A percentile compares a stretch with the other conserved stretches of the same genome.
Evolutionary conservation across 495 filamentous ascomycete genomes (phyloP).

Genomic region (Glarea lozoyensis): DNA sequence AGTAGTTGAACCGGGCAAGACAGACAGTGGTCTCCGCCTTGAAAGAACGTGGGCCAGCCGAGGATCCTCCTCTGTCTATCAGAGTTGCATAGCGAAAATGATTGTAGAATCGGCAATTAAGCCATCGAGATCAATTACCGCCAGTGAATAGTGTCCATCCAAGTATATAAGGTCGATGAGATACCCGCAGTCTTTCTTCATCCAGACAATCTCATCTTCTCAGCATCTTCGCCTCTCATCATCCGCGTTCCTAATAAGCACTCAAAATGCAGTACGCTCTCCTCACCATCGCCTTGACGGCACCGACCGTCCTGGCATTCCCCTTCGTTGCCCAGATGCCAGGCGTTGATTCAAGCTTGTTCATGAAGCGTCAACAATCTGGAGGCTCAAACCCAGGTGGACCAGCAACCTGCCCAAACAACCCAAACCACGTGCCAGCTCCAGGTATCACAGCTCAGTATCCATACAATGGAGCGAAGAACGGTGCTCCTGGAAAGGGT

Average conservation of each 20-base stretch:
- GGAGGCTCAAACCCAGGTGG: conserved; percentile 12
- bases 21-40: no score
- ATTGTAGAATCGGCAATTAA: no score
- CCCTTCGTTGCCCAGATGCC: conserved; percentile 25
- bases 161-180: no score
- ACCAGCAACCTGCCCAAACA: conserved; percentile 27
- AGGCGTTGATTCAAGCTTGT: conserved; percentile 24
- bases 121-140: no score
- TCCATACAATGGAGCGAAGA: conserved; percentile 29
- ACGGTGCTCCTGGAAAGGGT: conserved; percentile 26
- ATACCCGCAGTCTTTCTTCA: no score
- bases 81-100: no score
- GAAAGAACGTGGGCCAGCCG: no score
- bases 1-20: no score
- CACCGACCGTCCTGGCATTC: conserved; percentile 19
- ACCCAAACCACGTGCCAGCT: conserved; percentile 27
- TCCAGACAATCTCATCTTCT: no score
- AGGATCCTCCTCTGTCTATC: no score
- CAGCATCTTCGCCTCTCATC: background rate
- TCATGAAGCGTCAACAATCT: conserved; percentile 11
- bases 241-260: background rate
- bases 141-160: no score
- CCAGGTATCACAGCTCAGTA: conserved; percentile 21
- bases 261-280: conserved; percentile 16
- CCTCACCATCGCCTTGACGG: conserved; percentile 7